Conservation (phyloP, 2,329 filamentous ascomycete species). For the Elsinoe australis region DNA sequence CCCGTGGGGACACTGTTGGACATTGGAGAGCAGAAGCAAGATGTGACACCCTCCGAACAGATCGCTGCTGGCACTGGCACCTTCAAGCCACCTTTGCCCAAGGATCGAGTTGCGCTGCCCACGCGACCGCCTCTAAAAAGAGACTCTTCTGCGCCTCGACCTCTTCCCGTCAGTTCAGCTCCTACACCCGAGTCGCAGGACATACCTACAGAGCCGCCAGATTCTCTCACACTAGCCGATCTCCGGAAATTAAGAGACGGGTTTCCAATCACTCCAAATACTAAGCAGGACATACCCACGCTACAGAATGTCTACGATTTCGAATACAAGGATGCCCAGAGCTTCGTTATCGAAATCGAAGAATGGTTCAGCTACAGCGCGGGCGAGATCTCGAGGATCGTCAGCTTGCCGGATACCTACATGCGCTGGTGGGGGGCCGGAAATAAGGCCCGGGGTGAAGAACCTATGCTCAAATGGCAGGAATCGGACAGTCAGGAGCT, state of each 20-base stretch:
- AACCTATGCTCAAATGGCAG: slow-evolving; percentile 55
- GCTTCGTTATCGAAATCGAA: slow-evolving; percentile 79
- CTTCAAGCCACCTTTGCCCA: slow-evolving; percentile 32
- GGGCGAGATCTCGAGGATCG: slow-evolving; percentile 72
- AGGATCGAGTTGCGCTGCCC: slow-evolving; percentile 24
- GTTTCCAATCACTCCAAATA: slow-evolving; percentile 32
- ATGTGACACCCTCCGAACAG: neutral
- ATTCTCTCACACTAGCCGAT: slow-evolving; percentile 43
- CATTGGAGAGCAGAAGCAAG: slow-evolving; percentile 4
- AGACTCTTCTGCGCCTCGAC: slow-evolving; percentile 34
- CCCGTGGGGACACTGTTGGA: slow-evolving; percentile 7
- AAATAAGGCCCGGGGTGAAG: slow-evolving; percentile 31
- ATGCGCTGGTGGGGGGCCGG: slow-evolving; percentile 59
- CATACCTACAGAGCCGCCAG: slow-evolving; percentile 31
- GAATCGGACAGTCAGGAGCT: slow-evolving; percentile 51
- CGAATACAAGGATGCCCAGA: slow-evolving; percentile 45
- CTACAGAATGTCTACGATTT: slow-evolving; percentile 63
- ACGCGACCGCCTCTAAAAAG: slow-evolving; percentile 35
- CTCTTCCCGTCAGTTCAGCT: slow-evolving; percentile 34
- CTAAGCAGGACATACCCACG: slow-evolving; percentile 28
- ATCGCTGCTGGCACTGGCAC: slow-evolving; percentile 5
- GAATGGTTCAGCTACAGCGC: slow-evolving; percentile 96
- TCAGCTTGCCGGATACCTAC: slow-evolving; percentile 68
- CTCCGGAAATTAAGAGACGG: slow-evolving; percentile 39
- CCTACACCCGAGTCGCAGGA: slow-evolving; percentile 25